Evolutionary conservation across 2,329 filamentous ascomycete genomes (phyloP), one percentile per base, ranked within the genome.

Genomic region (Pseudogymnoascus pannorum): DNA sequence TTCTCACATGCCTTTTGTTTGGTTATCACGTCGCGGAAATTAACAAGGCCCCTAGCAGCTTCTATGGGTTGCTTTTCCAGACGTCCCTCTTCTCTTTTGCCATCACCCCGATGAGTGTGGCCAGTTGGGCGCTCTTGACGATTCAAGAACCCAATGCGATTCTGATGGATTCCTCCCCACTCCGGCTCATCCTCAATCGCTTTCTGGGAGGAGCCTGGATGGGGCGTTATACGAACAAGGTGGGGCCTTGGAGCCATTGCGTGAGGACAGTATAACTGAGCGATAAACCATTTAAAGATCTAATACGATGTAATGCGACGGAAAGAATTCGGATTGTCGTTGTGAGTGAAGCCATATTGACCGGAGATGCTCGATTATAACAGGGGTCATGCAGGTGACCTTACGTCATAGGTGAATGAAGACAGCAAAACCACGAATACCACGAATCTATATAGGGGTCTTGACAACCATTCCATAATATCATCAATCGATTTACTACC

Each of bases 181-280:
- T 78, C 69, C 1, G 77, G 76, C 65, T 79, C 78, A 5, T 73
- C 67, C 14, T 69, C 68, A 31, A 79, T 76, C 11, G 77, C 77
- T 24, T 72, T 64, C 4, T 63, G 65, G 0, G 73, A 69, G 0
- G 76, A 77, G 5, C 76, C 77, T 0, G 74, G 73, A 65, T 76
- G 75, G 36, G 70, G 44, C n/a, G 66, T 38, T 26, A 58, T 18
- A 36, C 35, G 31, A 16, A 58, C 18, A 9, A 40, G 57, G 6
- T 58, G 57, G 5, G 57, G 35, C n/a, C 18, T 35, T 40, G 29
- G 16, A 36, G 5, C 29, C 57, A 58, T 58, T 31, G 26, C n/a
- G n/a, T 5, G 24, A 31, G n/a, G 2, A 54, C n/a, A 3, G 8
- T 16, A 12, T 12, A 54, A 18, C 2, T 31, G 11, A 31, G 31